These are phyloP conservation scores for Cladosporium phlei DNA, from an alignment of 2,329 filamentous ascomycete genomes.

Conservation along the genomic window DNA sequence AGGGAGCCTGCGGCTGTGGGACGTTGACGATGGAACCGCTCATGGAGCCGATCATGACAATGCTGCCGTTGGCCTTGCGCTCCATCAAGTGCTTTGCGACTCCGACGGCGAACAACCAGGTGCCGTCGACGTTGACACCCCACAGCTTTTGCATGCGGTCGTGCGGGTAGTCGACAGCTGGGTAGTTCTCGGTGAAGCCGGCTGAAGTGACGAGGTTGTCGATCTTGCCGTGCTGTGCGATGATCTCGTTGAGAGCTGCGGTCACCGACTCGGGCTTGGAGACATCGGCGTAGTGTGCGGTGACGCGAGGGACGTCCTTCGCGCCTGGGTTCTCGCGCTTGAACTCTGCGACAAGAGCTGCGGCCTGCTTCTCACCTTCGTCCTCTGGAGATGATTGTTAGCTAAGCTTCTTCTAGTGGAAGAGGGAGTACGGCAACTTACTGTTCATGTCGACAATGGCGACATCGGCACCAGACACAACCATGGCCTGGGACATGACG, in stretches of 20 bases:
- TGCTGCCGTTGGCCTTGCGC: conserved; percentile 71
- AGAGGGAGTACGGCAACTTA: conserved; percentile 45
- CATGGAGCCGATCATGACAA: conserved; percentile 97
- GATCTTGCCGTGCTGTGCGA: conserved; percentile 69
- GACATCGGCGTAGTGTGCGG: conserved; percentile 86
- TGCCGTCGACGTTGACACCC: conserved; percentile 90
- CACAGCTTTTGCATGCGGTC: conserved; percentile 90
- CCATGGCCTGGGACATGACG: conserved; percentile 88
- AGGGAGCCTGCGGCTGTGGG: conserved; percentile 86
- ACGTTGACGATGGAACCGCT: conserved; percentile 90
- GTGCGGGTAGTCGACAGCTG: conserved; percentile 83
- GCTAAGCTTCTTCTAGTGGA: not conserved
- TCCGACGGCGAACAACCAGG: conserved; percentile 78
- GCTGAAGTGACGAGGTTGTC: conserved; percentile 94
- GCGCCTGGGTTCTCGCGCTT: conserved; percentile 72
- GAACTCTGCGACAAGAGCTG: conserved; percentile 70
- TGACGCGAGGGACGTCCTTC: conserved; percentile 71
- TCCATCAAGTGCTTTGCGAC: conserved; percentile 87
- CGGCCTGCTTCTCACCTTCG: conserved; percentile 73
- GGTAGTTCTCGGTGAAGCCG: conserved; percentile 93
- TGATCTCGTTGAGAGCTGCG: conserved; percentile 63
- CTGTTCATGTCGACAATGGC: conserved; percentile 93
- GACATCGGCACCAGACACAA: conserved; percentile 80
- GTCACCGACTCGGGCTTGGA: conserved; percentile 75
- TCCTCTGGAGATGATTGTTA: conserved; percentile 55